Evolutionary conservation across 495 filamentous ascomycete genomes (phyloP), one percentile per base, ranked within the genome.

Genomic region (Podospora bellae-mahoneyi): DNA sequence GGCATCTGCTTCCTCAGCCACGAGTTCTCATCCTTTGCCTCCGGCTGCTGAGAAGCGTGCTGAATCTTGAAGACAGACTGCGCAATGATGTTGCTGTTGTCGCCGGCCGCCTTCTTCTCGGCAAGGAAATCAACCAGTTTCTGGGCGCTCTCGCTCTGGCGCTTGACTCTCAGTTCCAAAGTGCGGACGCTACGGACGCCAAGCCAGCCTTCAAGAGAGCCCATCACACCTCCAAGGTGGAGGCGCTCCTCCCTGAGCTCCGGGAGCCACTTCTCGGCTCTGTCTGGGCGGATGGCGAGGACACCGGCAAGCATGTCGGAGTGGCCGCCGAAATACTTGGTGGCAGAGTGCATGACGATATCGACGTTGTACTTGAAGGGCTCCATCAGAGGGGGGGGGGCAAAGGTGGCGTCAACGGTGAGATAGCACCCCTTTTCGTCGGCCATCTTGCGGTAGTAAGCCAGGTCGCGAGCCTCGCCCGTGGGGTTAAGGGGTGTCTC

Each of bases 261-360:
- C 3, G 73, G 65, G 34, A 85, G 75, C 90, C 88, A 91, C 4
- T 53, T 83, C 83, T 64, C 58, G 5, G 55, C 71, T 44, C 72
- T 72, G 56, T 72, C 73, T 1, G 78, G 80, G 62, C 83, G 78
- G 5, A 90, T 86, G 0, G 86, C 90, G 20, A 97, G 81, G 20
- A 96, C 89, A 15, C 95, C 95, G 71, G 90, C 92, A 0, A 99
- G 86, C 78, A 97, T 80, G 78, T 99, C 95, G 69, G 87, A 91
- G 79, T 99, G 95, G 0, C 95, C 95, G 20, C 95, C 95, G 67
- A 99, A 85, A 77, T 97, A 99, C 83, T 99, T 99, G 9, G 93
- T 95, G 15, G 92, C 95, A 26, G 84, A 88, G 78, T 99, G 95
- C 90, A 97, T 90, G 23, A 97, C 87, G 0, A 92, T 77, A 77